These are phyloP conservation scores for Tulasnella sp. DNA, from an alignment of 768 basidiomycete species.

Conservation along the genomic window DNA sequence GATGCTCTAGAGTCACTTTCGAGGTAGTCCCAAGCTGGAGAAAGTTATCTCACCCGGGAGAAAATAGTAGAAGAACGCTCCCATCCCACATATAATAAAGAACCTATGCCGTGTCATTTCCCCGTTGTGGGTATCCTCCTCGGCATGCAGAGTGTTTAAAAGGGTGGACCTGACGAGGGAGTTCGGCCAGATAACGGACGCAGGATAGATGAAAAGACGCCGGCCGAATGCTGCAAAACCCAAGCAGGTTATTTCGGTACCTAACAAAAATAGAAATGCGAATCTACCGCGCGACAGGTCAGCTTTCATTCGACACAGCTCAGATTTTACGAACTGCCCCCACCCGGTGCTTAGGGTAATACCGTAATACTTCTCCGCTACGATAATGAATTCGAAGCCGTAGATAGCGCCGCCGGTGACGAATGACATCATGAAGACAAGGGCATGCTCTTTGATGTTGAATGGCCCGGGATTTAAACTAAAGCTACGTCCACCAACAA, in stretches of 20 bases:
- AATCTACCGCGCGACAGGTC: constrained; percentile 37
- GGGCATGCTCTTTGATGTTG: constrained; percentile 93
- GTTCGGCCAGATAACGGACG: constrained; percentile 97
- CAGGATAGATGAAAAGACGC: constrained; percentile 91
- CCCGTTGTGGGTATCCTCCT: constrained; percentile 52
- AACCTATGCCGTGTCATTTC: constrained; percentile 66
- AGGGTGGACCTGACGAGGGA: constrained; percentile 91
- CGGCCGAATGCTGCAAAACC: constrained; percentile 85
- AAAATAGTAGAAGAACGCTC: constrained; percentile 78
- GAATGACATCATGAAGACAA: constrained; percentile 90
- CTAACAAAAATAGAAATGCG: constrained; percentile 64
- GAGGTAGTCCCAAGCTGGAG: background rate
- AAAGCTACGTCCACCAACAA: constrained; percentile 50
- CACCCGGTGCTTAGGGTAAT: constrained; percentile 57
- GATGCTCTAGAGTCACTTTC: background rate
- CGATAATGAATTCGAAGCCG: constrained; percentile 81
- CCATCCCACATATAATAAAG: constrained; percentile 62
- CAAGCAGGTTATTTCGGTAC: constrained; percentile 90
- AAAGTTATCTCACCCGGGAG: constrained; percentile 61
- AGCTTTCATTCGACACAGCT: background rate
- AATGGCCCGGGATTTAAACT: constrained; percentile 90
- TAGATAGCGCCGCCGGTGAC: constrained; percentile 37
- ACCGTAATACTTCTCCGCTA: constrained; percentile 67
- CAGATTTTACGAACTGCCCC: background rate
- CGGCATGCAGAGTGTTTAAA: constrained; percentile 93